Base-by-base conservation (phyloP, 768 basidiomycete genomes). In the Suillus alpinus region DNA sequence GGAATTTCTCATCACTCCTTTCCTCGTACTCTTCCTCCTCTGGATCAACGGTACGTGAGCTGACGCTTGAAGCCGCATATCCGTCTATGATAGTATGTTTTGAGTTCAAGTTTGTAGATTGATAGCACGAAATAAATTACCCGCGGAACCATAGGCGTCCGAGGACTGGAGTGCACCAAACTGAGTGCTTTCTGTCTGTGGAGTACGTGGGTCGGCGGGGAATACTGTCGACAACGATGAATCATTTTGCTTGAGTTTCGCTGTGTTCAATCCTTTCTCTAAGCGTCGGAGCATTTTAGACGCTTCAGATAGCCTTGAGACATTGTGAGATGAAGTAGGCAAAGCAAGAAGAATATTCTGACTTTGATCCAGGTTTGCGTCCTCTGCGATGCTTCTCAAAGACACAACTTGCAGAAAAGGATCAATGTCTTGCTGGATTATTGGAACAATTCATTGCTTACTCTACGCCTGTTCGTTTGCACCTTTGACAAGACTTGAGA, bases 321-420 rank as follows among this genome's bases (percentile, higher is more conserved):
- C 40, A 50, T n/a, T 9, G n/a, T 55, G 36, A 43, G 41, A 34
- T 32, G 20, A 13, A 9, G 34, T 26, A 36, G 53, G 40, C 39
- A 44, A 60, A 59, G 39, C 53, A 62, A 62, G 60, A 59, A 61
- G 41, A 31, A 57, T 55, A 47, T 49, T 74, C 80, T 29, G 72
- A 94, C 92, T 94, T 94, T 75, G 92, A 93, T 67, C 92, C 92
- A 18, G 92, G 92, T 68, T 94, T 94, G 59, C 92, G 85, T 46
- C 92, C 92, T 37, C 92, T 86, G 58, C 92, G 84, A 74, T 94
- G 92, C 73, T 94, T 94, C 77, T 94, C 92, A 67, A 94, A 94
- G 37, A 92, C 65, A 68, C 92, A 93, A 62, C 91, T 92, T 67
- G 53, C 51, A 13, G 32, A 46, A 40, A 51, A 61, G 9, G 41